These are phyloP conservation scores for Cladosporium sp. DNA, from an alignment of 2,329 filamentous ascomycete species.

Conservation along the genomic window DNA sequence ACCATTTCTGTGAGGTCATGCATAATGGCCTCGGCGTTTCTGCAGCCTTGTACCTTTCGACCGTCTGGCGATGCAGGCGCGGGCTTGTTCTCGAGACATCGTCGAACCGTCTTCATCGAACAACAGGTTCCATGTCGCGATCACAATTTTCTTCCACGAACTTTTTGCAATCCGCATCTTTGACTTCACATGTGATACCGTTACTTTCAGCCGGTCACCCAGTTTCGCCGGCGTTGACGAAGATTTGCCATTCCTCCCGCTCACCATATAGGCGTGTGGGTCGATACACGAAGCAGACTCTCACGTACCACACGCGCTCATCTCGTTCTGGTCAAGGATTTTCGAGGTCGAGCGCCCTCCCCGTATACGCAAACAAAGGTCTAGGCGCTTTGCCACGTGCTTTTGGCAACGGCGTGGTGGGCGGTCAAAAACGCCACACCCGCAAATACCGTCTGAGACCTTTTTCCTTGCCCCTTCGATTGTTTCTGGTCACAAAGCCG, in stretches of 20 bases:
- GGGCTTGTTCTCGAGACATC: too few species aligned
- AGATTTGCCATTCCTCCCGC: background rate
- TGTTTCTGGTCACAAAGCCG: background rate
- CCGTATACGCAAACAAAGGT: background rate
- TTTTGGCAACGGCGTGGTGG: slow-evolving; percentile 1
- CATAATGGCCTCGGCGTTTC: slow-evolving; percentile 5
- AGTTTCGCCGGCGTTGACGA: too few species aligned
- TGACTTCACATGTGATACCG: too few species aligned
- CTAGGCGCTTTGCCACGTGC: slow-evolving; percentile 9
- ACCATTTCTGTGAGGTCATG: slow-evolving; percentile 2
- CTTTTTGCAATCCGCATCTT: too few species aligned
- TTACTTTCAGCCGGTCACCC: too few species aligned
- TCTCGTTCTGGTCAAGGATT: too few species aligned
- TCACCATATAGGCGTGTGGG: slow-evolving; percentile 1
- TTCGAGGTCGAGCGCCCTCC: too few species aligned
- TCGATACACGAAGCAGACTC: background rate
- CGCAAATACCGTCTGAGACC: background rate
- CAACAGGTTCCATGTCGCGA: too few species aligned
- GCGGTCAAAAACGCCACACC: slow-evolving; percentile 7
- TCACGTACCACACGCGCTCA: too few species aligned
- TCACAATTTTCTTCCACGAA: too few species aligned
- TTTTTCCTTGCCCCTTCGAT: background rate
- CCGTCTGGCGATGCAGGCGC: too few species aligned
- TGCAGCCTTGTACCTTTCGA: slow-evolving; percentile 9
- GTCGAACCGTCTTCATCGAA: too few species aligned